Evolutionary conservation across 257 asterid genomes (phyloP).

Genomic region (Gynochthodes officinalis): DNA sequence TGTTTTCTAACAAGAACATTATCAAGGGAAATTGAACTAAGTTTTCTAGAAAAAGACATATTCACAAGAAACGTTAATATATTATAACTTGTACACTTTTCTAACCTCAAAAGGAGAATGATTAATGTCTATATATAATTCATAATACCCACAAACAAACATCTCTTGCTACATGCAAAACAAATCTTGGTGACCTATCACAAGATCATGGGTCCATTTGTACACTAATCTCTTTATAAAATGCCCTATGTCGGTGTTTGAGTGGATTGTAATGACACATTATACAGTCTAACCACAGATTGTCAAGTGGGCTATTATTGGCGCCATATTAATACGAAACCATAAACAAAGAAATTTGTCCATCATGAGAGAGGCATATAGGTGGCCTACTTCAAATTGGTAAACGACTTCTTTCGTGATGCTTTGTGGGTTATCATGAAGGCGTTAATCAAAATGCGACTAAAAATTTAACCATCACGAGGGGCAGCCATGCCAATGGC

Average conservation of each 20-base stretch:
- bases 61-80: too few species aligned
- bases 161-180: neutral
- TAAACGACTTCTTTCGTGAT: constrained; percentile 15
- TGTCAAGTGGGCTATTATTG: neutral
- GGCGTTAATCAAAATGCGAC: neutral
- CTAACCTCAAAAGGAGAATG: too few species aligned
- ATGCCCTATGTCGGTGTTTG: neutral
- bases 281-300: neutral
- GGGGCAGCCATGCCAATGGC: neutral
- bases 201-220: neutral
- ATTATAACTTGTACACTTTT: too few species aligned
- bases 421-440: constrained; percentile 3
- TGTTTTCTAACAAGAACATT: too few species aligned
- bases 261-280: neutral
- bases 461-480: neutral
- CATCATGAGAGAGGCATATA: constrained; percentile 6
- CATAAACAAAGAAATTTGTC: neutral
- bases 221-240: neutral
- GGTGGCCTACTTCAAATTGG: constrained; percentile 19
- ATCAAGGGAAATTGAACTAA: too few species aligned
- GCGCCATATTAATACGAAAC: neutral
- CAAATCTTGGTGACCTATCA: neutral
- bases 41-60: too few species aligned
- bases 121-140: too few species aligned
- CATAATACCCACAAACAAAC: neutral